Evolutionary conservation across 495 filamentous ascomycete genomes (phyloP), one percentile per base, ranked within the genome.

Genomic region (Saxophila tyrrhenica): DNA sequence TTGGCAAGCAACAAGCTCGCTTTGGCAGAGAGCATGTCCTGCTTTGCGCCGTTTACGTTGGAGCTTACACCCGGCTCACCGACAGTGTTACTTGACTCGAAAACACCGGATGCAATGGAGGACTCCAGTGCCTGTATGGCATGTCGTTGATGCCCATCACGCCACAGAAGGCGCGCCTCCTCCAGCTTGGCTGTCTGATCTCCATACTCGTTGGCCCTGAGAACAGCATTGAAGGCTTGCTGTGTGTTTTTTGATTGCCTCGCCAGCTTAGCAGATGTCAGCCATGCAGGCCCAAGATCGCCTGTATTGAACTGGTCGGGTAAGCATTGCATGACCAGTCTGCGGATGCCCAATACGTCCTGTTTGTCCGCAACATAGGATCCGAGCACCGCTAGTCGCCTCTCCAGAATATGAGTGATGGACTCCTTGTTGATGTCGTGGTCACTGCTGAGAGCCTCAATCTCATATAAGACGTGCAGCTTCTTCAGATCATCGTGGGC

Each of bases 91-190:
- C 73, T 59, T 20, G 72, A 68, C 53, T 71, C 69, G 57, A 89
- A 89, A 22, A 84, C 77, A 60, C 87, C 86, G 24, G 75, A 80
- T 51, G 76, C 74, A 61, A 97, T 94, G 29, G 89, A 89, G 25
- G 86, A 81, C 65, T 92, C 80, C 17, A 98, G 72, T 10, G 79
- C 84, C 59, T 94, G 88, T 57, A 99, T 97, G 16, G 94, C 94
- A 70, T 95, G 95, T 46, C 89, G 81, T 64, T 95, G 89, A 64
- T 95, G 82, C 5, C 89, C 89, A 66, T 94, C 88, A 61, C 86
- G 89, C 87, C 92, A 97, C n/a, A 97, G 71, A 41, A 97, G 77
- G 50, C 85, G 77, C 7, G 92, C 86, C 67, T 99, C 89, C 64
- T 99, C 94, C 56, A 96, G 87, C 32, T 83, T 87, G 38, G 92